Conservation (phyloP, 495 filamentous ascomycete genomes). For the Xanthoparmelia taractica region DNA sequence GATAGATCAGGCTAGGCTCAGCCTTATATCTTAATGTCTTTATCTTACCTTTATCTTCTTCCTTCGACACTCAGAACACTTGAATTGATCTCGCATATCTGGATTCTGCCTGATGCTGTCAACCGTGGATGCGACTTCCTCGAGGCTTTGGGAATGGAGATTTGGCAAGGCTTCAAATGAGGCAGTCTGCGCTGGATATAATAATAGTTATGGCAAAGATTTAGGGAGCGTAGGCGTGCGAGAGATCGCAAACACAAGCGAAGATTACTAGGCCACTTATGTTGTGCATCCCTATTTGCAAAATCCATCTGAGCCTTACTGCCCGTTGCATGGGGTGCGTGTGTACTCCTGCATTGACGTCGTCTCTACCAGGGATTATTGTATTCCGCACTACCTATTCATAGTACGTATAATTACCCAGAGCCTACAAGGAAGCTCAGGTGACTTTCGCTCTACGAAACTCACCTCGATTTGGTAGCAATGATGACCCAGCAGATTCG, state of each 20-base stretch:
- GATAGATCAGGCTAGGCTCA: neutral
- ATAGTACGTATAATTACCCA: neutral
- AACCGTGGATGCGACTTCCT: neutral
- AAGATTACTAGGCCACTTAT: neutral
- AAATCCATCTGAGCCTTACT: neutral
- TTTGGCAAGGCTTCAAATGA: neutral
- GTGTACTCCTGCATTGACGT: too few species aligned
- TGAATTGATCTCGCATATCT: neutral
- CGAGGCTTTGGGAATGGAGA: neutral
- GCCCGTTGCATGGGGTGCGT: neutral
- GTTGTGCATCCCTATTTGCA: neutral
- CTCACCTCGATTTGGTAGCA: neutral
- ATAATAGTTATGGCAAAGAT: neutral
- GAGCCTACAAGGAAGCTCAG: neutral
- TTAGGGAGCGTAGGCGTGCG: neutral
- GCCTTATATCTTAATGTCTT: neutral
- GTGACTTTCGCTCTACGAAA: neutral
- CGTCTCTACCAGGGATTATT: neutral
- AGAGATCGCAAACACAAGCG: neutral
- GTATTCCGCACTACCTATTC: neutral
- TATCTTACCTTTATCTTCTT: slow-evolving; percentile 3
- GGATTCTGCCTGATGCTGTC: neutral
- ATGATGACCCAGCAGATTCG: neutral
- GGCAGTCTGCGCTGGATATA: neutral
- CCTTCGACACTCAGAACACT: neutral